Evolutionary conservation across 768 basidiomycete genomes (phyloP).

Genomic region (Mycena rosella): DNA sequence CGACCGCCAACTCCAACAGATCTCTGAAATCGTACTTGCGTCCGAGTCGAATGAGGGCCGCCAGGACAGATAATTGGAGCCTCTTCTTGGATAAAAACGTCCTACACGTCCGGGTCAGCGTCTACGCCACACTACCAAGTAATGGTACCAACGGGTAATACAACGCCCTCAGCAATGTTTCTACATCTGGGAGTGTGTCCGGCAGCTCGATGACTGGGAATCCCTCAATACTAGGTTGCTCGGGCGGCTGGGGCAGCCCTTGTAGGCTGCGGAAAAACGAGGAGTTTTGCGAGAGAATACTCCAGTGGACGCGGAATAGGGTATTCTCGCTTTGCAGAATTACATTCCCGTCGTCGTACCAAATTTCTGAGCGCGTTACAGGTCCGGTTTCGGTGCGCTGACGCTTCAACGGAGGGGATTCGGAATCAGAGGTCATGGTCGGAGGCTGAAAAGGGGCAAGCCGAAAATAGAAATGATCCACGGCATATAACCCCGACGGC

Average conservation of each 20-base stretch:
- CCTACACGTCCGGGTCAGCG: neutral
- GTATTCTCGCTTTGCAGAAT: slow-evolving; percentile 13
- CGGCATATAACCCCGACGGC: too few species aligned
- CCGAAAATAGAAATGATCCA: too few species aligned
- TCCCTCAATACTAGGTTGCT: slow-evolving; percentile 20
- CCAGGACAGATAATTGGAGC: neutral
- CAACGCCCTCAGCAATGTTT: slow-evolving; percentile 5
- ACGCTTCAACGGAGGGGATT: slow-evolving; percentile 9
- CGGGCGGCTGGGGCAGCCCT: slow-evolving; percentile 17
- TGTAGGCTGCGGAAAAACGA: slow-evolving; percentile 23
- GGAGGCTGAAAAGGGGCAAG: too few species aligned
- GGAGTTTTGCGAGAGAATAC: slow-evolving; percentile 12
- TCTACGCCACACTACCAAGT: neutral
- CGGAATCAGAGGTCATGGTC: too few species aligned
- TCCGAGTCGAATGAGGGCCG: slow-evolving; percentile 8
- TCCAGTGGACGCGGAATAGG: slow-evolving; percentile 25
- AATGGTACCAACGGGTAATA: slow-evolving; percentile 12
- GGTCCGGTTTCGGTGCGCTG: slow-evolving; percentile 6
- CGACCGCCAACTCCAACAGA: neutral
- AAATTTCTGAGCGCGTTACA: slow-evolving; percentile 16
- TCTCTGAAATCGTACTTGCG: slow-evolving; percentile 21
- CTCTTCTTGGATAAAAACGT: slow-evolving; percentile 2
- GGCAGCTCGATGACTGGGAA: slow-evolving; percentile 17
- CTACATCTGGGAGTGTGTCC: slow-evolving; percentile 8
- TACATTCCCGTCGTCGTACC: slow-evolving; percentile 22